Base-by-base conservation (phyloP, 2,329 filamentous ascomycete genomes). In the Escovopsis sp. region DNA sequence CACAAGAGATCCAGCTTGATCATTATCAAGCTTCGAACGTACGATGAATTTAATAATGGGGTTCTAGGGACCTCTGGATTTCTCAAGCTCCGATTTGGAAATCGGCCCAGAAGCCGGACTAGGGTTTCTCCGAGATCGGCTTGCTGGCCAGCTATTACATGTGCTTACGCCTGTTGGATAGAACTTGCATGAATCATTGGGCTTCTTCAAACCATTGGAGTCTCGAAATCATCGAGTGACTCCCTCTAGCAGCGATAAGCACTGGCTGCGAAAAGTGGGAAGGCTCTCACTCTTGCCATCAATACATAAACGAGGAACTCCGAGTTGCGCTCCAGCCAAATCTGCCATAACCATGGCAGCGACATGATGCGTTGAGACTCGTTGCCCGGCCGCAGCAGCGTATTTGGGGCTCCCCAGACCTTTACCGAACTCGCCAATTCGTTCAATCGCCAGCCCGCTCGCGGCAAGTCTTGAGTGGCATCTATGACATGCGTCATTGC, bases 371-470 rank as follows among this genome's bases (percentile, higher is more conserved):
- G 12, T 29, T 29, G 24, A n/a, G 20, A 38, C 20, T 25, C 36
- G 20, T 20, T 20, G 36, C 44, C 35, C 35, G 52, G 44, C 52
- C 47, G 49, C 52, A 38, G 36, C 36, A 38, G 36, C 36, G n/a
- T 9, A 29, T 29, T 29, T 27, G 5, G 25, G 36, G 24, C 25
- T 10, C 13, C 20, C n/a, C n/a, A 9, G 25, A 27, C 24, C 13
- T 27, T 11, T 20, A 27, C 8, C 27, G 27, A 11, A 29, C 12
- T 13, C 36, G 20, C 20, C 20, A 11, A 27, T 38, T 29, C 25
- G 12, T 38, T 25, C 25, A 12, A 13, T 14, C 25, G 25, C 12
- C 36, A 7, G 25, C 36, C 14, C 20, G 15, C 25, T 16, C 31
- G 16, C 40, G 16, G 27, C 36, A 34, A 39, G 38, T 31, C 35